Percentiles rank a stretch among this genome's conserved stretches.
phyloP scores from a whole-genome alignment of 2,329 filamentous ascomycete species.

The Pestalotiopsis sp. region DNA sequence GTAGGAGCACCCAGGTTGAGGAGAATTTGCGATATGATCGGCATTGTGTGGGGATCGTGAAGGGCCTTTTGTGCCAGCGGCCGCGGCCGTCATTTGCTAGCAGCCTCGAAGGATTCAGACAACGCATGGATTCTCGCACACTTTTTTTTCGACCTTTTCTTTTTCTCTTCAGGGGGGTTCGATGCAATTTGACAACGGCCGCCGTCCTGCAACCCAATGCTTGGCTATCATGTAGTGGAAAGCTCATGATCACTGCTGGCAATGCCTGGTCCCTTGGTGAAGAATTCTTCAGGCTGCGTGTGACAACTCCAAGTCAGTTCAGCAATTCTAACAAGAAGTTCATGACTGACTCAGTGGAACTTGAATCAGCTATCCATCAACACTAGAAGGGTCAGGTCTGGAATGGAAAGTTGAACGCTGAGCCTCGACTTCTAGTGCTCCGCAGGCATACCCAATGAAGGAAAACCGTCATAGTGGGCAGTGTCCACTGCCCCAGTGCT shows the following conservation, averaged over 20 bases:
- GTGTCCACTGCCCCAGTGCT: background rate
- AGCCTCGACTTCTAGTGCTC: background rate
- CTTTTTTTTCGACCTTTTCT: no score
- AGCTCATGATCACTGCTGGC: background rate
- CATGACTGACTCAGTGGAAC: background rate
- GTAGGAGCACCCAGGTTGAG: background rate
- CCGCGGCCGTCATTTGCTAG: background rate
- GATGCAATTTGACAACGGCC: background rate
- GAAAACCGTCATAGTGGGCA: background rate
- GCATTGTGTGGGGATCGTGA: background rate
- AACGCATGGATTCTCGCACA: background rate
- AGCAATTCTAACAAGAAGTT: background rate
- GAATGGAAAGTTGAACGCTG: background rate
- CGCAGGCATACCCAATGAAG: background rate
- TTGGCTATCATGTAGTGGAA: background rate
- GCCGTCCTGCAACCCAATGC: background rate
- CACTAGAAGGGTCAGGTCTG: background rate
- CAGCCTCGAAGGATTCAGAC: background rate
- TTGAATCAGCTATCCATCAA: background rate
- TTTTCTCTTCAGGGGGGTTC: background rate
- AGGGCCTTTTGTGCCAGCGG: background rate
- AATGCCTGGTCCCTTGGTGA: background rate
- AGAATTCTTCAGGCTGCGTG: background rate
- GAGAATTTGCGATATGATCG: background rate
- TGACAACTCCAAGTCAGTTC: background rate